Base-by-base conservation (phyloP, 768 basidiomycete genomes). In the Naganishia kalamii region DNA sequence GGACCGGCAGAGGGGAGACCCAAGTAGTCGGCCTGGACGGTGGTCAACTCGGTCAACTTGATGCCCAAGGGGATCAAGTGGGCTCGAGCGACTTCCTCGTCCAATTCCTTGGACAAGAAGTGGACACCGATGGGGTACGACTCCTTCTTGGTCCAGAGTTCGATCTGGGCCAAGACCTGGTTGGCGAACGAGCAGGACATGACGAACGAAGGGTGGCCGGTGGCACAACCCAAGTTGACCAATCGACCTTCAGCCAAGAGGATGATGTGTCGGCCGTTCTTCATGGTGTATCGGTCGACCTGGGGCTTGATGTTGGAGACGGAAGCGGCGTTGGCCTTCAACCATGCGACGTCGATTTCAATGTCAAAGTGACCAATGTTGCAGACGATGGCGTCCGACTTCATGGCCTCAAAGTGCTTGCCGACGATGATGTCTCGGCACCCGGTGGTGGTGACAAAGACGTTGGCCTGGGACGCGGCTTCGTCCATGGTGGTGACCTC, bases 171-270 rank as follows among this genome's bases (percentile, higher is more conserved):
- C 73, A 99, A 84, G 68, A 92, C 90, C 81, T 99, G 96, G 85
- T 99, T 99, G 77, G 91, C 81, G 84, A 99, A 99, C 46, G 96
- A 99, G 84, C 93, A 98, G 19, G 94, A 98, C 96, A 99, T 99
- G 81, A 99, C 96, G 71, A 93, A 97, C 47, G 94, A 98, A 37
- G 96, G 94, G 81, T 99, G 94, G 64, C 94, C 94, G 71, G 94
- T 98, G 43, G 92, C 94, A 80, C 94, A 98, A 62, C 94, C 94
- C 77, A 99, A 83, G 85, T 99, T 99, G 76, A 99, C 94, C 69
- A 99, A 89, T 82, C 96, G 94, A 65, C 96, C 96, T 77, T 98
- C 92, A 40, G 96, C 96, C 68, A 99, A 89, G 59, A 99, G 87
- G 80, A 99, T 88, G 81, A 99, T 81, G 83, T 98, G 96, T 66